Percentiles rank a stretch among this genome's conserved stretches.
phyloP scores from a whole-genome alignment of 164 flowering plant species.

The Magnolia officinalis region DNA sequence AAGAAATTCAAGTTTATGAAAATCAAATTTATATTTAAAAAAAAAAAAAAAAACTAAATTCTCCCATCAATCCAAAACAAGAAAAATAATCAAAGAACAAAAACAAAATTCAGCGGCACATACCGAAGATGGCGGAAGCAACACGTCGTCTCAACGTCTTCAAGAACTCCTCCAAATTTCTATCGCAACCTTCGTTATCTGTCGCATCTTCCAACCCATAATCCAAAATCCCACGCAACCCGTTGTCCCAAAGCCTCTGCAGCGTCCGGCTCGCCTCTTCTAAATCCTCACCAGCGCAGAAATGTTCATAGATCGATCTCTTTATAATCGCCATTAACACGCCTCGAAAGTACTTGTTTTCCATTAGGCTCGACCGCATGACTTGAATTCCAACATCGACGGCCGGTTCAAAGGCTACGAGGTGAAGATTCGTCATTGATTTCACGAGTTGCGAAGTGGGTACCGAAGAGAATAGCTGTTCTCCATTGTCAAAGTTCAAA shows the following conservation, averaged over 20 bases:
- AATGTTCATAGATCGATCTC: constrained; percentile 67
- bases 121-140: constrained; percentile 64
- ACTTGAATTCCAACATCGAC: constrained; percentile 69
- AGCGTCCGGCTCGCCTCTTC: constrained; percentile 48
- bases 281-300: constrained; percentile 61
- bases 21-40: background rate
- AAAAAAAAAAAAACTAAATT: background rate
- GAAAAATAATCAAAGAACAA: background rate
- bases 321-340: constrained; percentile 26
- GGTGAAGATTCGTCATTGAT: constrained; percentile 41
- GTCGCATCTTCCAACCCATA: constrained; percentile 67
- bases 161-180: constrained; percentile 50
- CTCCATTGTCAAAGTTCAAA: constrained; percentile 37
- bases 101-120: constrained; percentile 18
- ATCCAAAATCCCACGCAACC: constrained; percentile 67
- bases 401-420: constrained; percentile 48
- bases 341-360: constrained; percentile 21
- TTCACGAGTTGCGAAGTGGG: constrained; percentile 41
- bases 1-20: too few species aligned
- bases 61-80: background rate
- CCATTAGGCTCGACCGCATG: constrained; percentile 57
- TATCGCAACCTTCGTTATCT: constrained; percentile 58
- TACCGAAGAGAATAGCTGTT: constrained; percentile 46
- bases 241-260: constrained; percentile 37
- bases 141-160: constrained; percentile 44